Conservation (phyloP, 139 green algal genomes). For the Spirogloea muscicola region DNA sequence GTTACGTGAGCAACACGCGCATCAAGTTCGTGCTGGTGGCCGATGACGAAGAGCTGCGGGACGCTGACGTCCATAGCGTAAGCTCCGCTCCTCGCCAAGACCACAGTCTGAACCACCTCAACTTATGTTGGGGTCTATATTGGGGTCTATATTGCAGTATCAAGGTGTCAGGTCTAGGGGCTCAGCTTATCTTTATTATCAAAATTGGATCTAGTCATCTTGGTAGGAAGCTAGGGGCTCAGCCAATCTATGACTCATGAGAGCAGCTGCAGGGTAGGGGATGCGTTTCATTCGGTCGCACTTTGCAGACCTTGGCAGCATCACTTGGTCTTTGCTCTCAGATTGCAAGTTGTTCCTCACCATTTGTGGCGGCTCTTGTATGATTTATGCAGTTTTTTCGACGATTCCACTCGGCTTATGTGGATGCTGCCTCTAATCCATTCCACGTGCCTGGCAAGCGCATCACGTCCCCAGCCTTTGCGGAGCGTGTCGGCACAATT, state of each 20-base stretch:
- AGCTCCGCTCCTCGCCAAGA: background rate
- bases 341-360: background rate
- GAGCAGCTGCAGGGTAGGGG: background rate
- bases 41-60: conserved; percentile 57
- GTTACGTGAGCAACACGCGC: conserved; percentile 73
- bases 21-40: conserved; percentile 74
- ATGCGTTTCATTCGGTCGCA: background rate
- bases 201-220: background rate
- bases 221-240: background rate
- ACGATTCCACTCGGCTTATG: conserved; percentile 68
- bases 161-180: background rate
- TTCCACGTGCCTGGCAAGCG: conserved; percentile 67
- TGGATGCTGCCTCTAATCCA: conserved; percentile 77
- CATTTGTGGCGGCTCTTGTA: background rate
- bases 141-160: background rate
- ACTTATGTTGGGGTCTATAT: background rate
- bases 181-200: background rate
- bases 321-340: background rate
- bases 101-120: background rate
- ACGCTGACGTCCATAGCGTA: conserved; percentile 55
- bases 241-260: too few relatives aligned
- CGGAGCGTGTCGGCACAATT: conserved; percentile 4
- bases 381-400: conserved; percentile 63
- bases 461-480: conserved; percentile 35
- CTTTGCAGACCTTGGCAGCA: background rate